Conservation (phyloP, 2,329 filamentous ascomycete species). For the Sporothrix humicola region DNA sequence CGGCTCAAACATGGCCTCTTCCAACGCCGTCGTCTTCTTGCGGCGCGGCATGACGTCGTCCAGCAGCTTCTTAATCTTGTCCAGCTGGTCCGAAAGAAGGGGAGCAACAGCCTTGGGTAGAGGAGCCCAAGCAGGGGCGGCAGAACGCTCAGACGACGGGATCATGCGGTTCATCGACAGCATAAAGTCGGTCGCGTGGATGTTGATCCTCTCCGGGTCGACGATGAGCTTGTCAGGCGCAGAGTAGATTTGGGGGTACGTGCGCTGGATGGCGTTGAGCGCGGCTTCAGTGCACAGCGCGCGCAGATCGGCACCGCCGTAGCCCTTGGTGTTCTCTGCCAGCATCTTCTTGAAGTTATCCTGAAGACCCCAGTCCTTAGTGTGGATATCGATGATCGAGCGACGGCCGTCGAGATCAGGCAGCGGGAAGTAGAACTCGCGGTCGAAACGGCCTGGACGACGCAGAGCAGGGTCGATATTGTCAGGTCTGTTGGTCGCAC, state of each 20-base stretch:
- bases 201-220: constrained; percentile 79
- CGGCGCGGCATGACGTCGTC: constrained; percentile 81
- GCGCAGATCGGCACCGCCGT: constrained; percentile 92
- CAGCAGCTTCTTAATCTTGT: constrained; percentile 69
- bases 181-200: constrained; percentile 96
- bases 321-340: constrained; percentile 85
- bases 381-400: constrained; percentile 93
- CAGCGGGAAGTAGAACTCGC: constrained; percentile 97
- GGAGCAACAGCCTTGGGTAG: constrained; percentile 82
- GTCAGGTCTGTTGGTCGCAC: constrained; percentile 96
- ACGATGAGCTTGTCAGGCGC: constrained; percentile 90
- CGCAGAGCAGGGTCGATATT: constrained; percentile 96
- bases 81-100: constrained; percentile 74
- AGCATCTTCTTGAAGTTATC: constrained; percentile 80
- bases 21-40: constrained; percentile 85
- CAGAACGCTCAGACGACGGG: constrained; percentile 89
- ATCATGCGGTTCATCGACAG: constrained; percentile 95
- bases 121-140: constrained; percentile 81
- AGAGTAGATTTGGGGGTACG: constrained; percentile 94
- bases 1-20: constrained; percentile 91
- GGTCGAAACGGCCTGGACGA: constrained; percentile 90
- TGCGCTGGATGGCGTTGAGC: constrained; percentile 91
- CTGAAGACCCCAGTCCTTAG: constrained; percentile 86
- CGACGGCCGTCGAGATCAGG: constrained; percentile 80
- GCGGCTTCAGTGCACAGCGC: constrained; percentile 95